Base-by-base conservation (phyloP, 2,329 filamentous ascomycete genomes). In the Sporothrix pallida region DNA sequence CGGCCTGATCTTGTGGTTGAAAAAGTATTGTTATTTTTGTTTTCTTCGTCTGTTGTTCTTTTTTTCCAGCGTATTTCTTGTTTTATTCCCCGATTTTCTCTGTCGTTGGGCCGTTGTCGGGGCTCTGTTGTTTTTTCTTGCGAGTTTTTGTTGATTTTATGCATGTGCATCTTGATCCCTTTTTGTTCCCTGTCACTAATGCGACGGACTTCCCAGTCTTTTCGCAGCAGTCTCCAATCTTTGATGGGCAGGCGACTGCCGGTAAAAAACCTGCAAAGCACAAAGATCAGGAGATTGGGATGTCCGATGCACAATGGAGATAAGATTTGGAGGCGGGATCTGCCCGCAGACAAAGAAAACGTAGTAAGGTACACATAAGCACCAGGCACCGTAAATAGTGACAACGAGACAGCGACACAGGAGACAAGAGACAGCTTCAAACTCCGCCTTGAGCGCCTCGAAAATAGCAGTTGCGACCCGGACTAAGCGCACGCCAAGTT, bases 401-500 rank as follows among this genome's bases (percentile, higher is more conserved):
- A 37, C 31, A 37, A 7, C 31, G 31, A 37, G 31, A 31, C 31
- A 31, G 31, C 31, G 31, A 7, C 4, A 56, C 6, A 52, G 15
- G 48, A 52, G n/a, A 17, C 7, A 54, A 23, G 10, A 23, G 42
- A 10, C 46, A 12, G 8, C 46, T 46, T 44, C 23, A 7, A 31
- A 68, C 23, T 68, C 44, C 46, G 65, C 65, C 46, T 52, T 52
- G 42, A 48, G 15, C 42, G 15, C 20, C 44, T 20, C 15, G 15
- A 68, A 37, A 68, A 68, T 68, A 68, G 65, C 65, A n/a, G 15
- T 20, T 52, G 65, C 46, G 65, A 68, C 65, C 37, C 62, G 20
- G 46, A 68, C 46, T 68, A 68, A 68, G 65, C 65, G 13, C 52
- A 60, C n/a, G 54, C 62, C 42, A 48, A 65, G 62, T 26, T 48